Percentiles rank a stretch among this genome's conserved stretches.
Conservation (phyloP, 2,329 filamentous ascomycete species). For the Ophiocordyceps unilateralis region DNA sequence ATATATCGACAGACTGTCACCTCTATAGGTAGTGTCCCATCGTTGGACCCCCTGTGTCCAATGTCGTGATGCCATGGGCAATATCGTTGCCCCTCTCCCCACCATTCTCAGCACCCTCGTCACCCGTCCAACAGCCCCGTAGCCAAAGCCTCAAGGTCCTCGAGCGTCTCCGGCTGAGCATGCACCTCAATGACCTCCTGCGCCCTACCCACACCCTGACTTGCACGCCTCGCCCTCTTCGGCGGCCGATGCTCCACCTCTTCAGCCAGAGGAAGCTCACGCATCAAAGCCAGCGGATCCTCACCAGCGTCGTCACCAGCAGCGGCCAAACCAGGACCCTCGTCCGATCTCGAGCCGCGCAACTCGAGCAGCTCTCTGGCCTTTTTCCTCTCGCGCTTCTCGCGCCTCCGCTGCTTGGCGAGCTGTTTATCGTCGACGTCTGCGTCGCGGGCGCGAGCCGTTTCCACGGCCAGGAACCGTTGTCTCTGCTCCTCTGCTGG, state of each 20-base stretch:
- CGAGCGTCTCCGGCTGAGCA: constrained; percentile 59
- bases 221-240: constrained; percentile 46
- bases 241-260: constrained; percentile 17
- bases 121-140: constrained; percentile 46
- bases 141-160: constrained; percentile 64
- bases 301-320: constrained; percentile 24
- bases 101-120: not conserved
- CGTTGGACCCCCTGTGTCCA: too few species aligned
- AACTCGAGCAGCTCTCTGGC: constrained; percentile 35
- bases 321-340: constrained; percentile 15
- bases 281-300: constrained; percentile 39
- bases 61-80: too few species aligned
- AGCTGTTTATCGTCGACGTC: constrained; percentile 72
- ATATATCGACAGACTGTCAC: too few species aligned
- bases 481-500: constrained; percentile 58
- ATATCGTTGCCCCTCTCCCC: not conserved
- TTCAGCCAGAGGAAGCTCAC: constrained; percentile 35
- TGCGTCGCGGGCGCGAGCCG: constrained; percentile 50
- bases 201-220: constrained; percentile 37
- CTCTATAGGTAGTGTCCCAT: too few species aligned
- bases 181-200: constrained; percentile 36
- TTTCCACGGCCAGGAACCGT: constrained; percentile 63
- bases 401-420: constrained; percentile 59
- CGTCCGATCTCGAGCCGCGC: constrained; percentile 10
- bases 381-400: constrained; percentile 61